Percentiles rank a stretch among this genome's conserved stretches.
Conservation (phyloP, 2,329 filamentous ascomycete genomes). For the Ophiostoma sp. region DNA sequence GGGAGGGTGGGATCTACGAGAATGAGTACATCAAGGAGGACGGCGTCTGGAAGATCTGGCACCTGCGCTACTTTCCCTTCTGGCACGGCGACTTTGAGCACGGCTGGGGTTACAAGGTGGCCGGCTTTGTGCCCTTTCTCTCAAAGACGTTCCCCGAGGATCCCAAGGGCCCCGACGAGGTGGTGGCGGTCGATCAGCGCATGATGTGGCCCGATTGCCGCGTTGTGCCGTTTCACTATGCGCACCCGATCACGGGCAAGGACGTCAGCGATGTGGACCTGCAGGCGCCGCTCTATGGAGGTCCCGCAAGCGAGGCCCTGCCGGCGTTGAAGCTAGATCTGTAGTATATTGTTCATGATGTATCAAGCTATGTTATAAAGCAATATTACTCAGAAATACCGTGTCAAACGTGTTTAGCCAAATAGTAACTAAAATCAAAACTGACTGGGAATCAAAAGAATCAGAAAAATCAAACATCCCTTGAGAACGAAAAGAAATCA, state of each 20-base stretch:
- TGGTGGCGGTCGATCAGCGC: constrained; percentile 42
- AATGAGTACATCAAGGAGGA: constrained; percentile 55
- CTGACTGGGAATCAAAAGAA: no score
- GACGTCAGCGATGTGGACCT: constrained; percentile 42
- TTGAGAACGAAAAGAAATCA: no score
- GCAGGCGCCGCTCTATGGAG: constrained; percentile 43
- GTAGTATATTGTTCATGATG: neutral
- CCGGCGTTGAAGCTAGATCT: constrained; percentile 38
- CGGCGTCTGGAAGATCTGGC: constrained; percentile 50
- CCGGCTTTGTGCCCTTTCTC: constrained; percentile 49
- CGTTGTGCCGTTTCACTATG: constrained; percentile 50
- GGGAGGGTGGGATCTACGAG: constrained; percentile 54
- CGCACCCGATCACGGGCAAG: constrained; percentile 46
- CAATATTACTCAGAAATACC: no score
- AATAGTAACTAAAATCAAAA: no score
- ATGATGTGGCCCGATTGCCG: constrained; percentile 54
- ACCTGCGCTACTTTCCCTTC: constrained; percentile 52
- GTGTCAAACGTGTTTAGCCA: no score
- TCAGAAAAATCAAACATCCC: no score
- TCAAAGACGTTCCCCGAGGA: constrained; percentile 46
- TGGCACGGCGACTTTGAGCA: constrained; percentile 51
- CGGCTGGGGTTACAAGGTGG: constrained; percentile 49
- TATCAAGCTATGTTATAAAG: no score
- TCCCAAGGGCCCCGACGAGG: constrained; percentile 46
- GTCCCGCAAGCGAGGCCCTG: constrained; percentile 37